phyloP scores from a whole-genome alignment of 768 basidiomycete species.

The Lanmaoa rubissima region DNA sequence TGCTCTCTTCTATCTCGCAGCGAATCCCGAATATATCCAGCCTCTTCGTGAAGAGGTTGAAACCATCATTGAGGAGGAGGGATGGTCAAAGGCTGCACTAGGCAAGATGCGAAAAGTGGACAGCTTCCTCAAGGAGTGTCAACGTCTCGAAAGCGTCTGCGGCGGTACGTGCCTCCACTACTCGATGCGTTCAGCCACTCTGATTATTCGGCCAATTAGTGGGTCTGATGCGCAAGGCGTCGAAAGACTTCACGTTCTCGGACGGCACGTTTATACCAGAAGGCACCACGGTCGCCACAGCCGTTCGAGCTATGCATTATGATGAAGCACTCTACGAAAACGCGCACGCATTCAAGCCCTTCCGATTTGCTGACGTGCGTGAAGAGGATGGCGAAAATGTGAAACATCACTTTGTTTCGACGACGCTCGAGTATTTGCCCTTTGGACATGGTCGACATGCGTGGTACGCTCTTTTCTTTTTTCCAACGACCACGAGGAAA shows the following conservation, averaged over 20 bases:
- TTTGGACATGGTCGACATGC: slow-evolving; percentile 24
- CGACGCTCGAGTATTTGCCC: slow-evolving; percentile 31
- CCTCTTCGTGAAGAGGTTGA: slow-evolving; percentile 31
- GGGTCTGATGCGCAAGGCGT: slow-evolving; percentile 31
- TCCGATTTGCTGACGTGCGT: slow-evolving; percentile 5
- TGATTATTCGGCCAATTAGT: slow-evolving; percentile 27
- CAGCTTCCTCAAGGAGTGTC: slow-evolving; percentile 32
- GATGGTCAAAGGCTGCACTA: slow-evolving; percentile 13
- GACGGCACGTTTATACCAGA: slow-evolving; percentile 39
- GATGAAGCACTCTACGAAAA: slow-evolving; percentile 30
- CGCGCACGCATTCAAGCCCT: slow-evolving; percentile 5
- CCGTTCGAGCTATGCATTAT: slow-evolving; percentile 20
- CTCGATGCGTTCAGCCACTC: not conserved
- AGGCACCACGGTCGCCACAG: slow-evolving; percentile 27
- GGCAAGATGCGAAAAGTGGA: slow-evolving; percentile 36
- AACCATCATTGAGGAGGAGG: not conserved
- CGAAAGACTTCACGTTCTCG: slow-evolving; percentile 35
- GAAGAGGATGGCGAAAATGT: slow-evolving; percentile 34
- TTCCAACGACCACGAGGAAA: not conserved
- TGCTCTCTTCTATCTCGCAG: slow-evolving; percentile 37
- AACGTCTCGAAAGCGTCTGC: slow-evolving; percentile 2
- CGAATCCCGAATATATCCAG: slow-evolving; percentile 32
- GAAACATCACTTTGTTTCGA: slow-evolving; percentile 37
- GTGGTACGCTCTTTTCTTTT: not conserved
- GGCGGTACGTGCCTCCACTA: slow-evolving; percentile 21